Evolutionary conservation across 2,329 filamentous ascomycete genomes (phyloP), one percentile per base, ranked within the genome.

Genomic region (Epichloe gansuensis): DNA sequence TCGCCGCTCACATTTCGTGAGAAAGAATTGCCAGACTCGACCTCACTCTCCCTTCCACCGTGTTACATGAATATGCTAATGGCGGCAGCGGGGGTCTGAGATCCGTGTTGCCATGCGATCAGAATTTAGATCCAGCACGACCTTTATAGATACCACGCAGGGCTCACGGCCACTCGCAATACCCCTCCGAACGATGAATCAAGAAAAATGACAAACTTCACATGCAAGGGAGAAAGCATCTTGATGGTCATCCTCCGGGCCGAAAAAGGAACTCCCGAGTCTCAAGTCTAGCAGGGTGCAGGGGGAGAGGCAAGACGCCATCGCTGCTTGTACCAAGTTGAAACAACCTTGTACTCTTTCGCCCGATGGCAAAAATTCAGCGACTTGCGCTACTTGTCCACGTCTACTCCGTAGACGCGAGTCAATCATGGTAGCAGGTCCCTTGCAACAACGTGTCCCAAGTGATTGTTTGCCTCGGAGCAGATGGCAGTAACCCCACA

Each of bases 181-280:
- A 31, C 31, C 31, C 31, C 9, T 31, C 8, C 31, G 31, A 31
- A 31, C 17, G 34, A 36, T 15, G 34, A 17, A n/a, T 13, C 13
- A 15, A 31, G 25, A 34, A 40, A 21, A 38, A 17, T 17, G 36
- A n/a, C 7, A n/a, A 23, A 21, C 38, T 15, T 43, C 38, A 21
- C 9, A 53, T 31, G 52, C 52, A 51, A 53, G 52, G 52, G 52
- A 53, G 51, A 40, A 23, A 42, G 42, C 42, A 12, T 34, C 23
- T 49, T 13, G 40, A 27, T 47, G 47, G 51, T 47, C 35, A 46
- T 34, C 35, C 46, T 41, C 45, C 38, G 31, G 15, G 7, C 12
- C 35, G 31, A 47, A 44, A 48, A 53, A 53, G 39, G 39, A 53
- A 53, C 23, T 4, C 36, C 21, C 47, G 15, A n/a, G 42, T 46